Evolutionary conservation across 805 yeast species (phyloP).

Genomic region (Brettanomyces naardenensis): DNA sequence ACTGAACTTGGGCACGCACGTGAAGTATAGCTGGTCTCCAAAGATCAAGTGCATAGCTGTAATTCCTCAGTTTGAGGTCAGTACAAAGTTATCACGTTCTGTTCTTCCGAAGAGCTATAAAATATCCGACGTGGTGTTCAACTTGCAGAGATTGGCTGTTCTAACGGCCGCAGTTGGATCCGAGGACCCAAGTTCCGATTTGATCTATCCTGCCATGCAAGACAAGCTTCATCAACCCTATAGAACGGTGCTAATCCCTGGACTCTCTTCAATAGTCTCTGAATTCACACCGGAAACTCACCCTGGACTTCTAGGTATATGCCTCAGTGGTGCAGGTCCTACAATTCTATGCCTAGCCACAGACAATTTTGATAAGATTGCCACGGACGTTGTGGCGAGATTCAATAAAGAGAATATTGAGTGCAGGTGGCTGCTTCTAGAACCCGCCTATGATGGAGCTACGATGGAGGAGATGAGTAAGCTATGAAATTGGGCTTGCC

Average conservation of each 20-base stretch:
- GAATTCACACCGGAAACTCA: slow-evolving; percentile 76
- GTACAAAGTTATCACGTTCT: slow-evolving; percentile 85
- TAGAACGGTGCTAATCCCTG: slow-evolving; percentile 86
- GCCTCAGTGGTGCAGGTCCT: slow-evolving; percentile 97
- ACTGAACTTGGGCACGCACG: slow-evolving; percentile 75
- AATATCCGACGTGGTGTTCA: slow-evolving; percentile 79
- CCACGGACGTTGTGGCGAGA: slow-evolving; percentile 61
- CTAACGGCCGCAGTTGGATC: slow-evolving; percentile 83
- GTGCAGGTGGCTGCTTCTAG: slow-evolving; percentile 79
- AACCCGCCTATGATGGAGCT: slow-evolving; percentile 87
- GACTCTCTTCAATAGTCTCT: slow-evolving; percentile 70
- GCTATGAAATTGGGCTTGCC: slow-evolving; percentile 10
- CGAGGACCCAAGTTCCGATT: slow-evolving; percentile 69
- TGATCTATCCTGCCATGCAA: slow-evolving; percentile 93
- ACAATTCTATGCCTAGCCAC: slow-evolving; percentile 93
- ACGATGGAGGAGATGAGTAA: slow-evolving; percentile 34
- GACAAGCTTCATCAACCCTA: slow-evolving; percentile 97
- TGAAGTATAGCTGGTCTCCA: slow-evolving; percentile 75
- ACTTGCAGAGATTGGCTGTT: slow-evolving; percentile 87
- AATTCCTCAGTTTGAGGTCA: slow-evolving; percentile 90
- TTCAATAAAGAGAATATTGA: slow-evolving; percentile 57
- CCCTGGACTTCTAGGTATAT: slow-evolving; percentile 85
- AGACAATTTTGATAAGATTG: slow-evolving; percentile 75
- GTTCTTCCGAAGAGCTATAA: slow-evolving; percentile 80
- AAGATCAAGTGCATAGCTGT: slow-evolving; percentile 83